A percentile compares a stretch with the other conserved stretches of the same genome.
These are phyloP conservation scores for Tubosaeta sp. DNA, from an alignment of 768 basidiomycete genomes.

Conservation along the genomic window DNA sequence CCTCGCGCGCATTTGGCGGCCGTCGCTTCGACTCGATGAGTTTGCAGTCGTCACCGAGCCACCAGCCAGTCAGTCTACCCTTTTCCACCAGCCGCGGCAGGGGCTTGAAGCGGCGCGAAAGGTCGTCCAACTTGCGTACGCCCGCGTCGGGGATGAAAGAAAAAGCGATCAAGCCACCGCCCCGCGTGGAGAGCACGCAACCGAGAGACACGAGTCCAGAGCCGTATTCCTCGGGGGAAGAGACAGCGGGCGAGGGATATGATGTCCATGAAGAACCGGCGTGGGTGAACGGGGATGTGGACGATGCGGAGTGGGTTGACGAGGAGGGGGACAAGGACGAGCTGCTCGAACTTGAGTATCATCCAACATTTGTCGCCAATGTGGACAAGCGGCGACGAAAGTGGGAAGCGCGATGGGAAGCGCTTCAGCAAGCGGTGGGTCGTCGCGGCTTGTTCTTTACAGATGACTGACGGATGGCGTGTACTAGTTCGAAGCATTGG, in stretches of 20 bases:
- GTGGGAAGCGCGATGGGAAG: constrained; percentile 77
- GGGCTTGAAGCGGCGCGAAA: constrained; percentile 44
- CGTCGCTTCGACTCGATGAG: constrained; percentile 50
- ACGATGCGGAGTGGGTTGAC: constrained; percentile 63
- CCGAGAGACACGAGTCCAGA: constrained; percentile 80
- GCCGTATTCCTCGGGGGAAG: constrained; percentile 70
- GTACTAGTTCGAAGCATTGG: constrained; percentile 67
- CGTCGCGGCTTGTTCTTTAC: neutral
- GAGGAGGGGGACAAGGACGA: constrained; percentile 71
- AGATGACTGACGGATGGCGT: constrained; percentile 1
- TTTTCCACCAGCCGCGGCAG: constrained; percentile 40
- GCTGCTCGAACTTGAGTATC: constrained; percentile 69
- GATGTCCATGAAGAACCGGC: constrained; percentile 39
- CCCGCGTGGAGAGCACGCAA: constrained; percentile 78
- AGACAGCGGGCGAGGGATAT: constrained; percentile 67
- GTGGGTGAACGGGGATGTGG: constrained; percentile 26
- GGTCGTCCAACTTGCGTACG: constrained; percentile 33
- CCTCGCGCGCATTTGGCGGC: constrained; percentile 44
- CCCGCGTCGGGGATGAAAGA: constrained; percentile 17
- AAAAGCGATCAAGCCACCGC: constrained; percentile 56
- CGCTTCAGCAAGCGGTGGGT: constrained; percentile 61
- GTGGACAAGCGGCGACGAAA: constrained; percentile 62
- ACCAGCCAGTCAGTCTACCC: constrained; percentile 41
- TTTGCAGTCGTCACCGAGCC: constrained; percentile 42
- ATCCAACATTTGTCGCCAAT: constrained; percentile 65